Evolutionary conservation across 257 asterid species (phyloP).

Genomic region (Petunia axillaris): DNA sequence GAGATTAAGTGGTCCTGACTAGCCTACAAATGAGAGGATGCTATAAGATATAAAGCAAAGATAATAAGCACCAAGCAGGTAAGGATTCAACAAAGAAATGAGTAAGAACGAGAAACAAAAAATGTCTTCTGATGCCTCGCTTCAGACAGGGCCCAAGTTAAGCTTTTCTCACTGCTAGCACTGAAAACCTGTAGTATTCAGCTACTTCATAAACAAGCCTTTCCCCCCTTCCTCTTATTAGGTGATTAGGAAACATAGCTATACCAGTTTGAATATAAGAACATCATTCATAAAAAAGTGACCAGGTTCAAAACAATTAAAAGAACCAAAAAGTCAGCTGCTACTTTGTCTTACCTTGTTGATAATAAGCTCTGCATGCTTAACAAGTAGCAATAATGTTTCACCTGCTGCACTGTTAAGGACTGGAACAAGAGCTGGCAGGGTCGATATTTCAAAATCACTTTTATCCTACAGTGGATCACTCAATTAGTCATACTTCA

Average conservation of each 20-base stretch:
- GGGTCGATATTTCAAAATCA: conserved; percentile 91
- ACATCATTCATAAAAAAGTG: neutral
- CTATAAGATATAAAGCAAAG: conserved; percentile 26
- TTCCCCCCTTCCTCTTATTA: conserved; percentile 7
- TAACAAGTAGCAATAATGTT: conserved; percentile 89
- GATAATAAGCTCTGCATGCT: conserved; percentile 92
- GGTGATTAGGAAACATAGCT: neutral
- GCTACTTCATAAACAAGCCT: conserved; percentile 8
- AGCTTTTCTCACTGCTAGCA: conserved; percentile 5
- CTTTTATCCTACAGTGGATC: conserved; percentile 73
- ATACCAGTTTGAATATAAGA: neutral
- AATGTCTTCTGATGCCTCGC: conserved; percentile 3
- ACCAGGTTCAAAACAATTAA: neutral
- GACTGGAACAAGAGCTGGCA: conserved; percentile 98
- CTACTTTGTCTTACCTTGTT: conserved; percentile 63
- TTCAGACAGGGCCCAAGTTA: neutral
- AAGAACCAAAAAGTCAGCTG: conserved; percentile 12
- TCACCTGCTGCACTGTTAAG: conserved; percentile 91
- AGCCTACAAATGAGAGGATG: conserved; percentile 61
- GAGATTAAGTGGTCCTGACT: conserved; percentile 80
- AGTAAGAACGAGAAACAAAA: conserved; percentile 22
- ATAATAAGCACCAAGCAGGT: neutral
- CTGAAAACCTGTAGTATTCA: neutral
- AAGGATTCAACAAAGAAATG: conserved; percentile 15
- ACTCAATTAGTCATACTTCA: conserved; percentile 24